A percentile compares a stretch with the other conserved stretches of the same genome.
Conservation (phyloP, 768 basidiomycete genomes). For the Mrakia frigida region DNA sequence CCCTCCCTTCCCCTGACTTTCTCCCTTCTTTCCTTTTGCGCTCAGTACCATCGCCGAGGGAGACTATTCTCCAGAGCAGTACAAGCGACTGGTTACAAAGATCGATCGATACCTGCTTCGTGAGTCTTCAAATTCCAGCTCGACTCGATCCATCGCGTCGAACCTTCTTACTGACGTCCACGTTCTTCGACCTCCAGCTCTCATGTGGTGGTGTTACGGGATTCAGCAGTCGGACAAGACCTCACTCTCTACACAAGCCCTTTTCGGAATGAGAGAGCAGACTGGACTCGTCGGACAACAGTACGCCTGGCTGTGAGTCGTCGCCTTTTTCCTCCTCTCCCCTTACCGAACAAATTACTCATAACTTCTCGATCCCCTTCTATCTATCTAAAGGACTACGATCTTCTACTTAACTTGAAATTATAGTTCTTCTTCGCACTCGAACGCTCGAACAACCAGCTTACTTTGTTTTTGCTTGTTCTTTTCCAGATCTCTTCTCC, state of each 20-base stretch:
- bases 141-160: not conserved
- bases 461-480: constrained; percentile 30
- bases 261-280: constrained; percentile 18
- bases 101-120: not conserved
- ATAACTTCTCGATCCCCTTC: not conserved
- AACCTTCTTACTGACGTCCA: not conserved
- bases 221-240: constrained; percentile 39
- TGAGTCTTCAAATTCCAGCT: not conserved
- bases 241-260: constrained; percentile 17
- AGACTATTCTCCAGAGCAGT: constrained; percentile 35
- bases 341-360: not conserved
- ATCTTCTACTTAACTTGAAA: constrained; percentile 24
- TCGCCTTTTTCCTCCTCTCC: too few species aligned
- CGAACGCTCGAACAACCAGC: not conserved
- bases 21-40: not conserved
- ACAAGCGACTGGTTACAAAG: constrained; percentile 35
- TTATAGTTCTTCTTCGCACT: not conserved
- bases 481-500: constrained; percentile 32
- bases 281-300: constrained; percentile 16
- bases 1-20: not conserved
- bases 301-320: not conserved
- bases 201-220: constrained; percentile 39
- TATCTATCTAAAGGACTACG: not conserved
- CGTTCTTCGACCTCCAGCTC: not conserved
- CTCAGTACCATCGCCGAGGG: constrained; percentile 26